phyloP scores from a whole-genome alignment of 345 rosid species.

The Eucalyptus sp. region DNA sequence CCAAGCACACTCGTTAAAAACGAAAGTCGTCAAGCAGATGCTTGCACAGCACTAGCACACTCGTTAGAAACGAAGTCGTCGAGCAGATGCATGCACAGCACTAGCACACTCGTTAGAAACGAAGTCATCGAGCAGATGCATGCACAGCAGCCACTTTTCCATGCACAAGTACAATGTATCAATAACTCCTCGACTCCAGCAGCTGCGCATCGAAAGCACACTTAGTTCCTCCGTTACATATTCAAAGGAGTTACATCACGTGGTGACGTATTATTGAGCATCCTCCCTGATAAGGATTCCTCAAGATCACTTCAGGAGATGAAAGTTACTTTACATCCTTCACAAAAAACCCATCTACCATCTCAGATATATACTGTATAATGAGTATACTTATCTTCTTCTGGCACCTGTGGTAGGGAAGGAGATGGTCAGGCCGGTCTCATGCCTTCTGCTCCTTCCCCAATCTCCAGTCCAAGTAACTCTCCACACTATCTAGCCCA shows the following conservation, averaged over 20 bases:
- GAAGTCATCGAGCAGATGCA: neutral
- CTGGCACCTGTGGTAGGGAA: neutral
- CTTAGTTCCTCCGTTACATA: neutral
- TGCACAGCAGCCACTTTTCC: neutral
- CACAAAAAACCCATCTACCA: neutral
- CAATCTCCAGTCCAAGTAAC: constrained; percentile 31
- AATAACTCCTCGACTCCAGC: neutral
- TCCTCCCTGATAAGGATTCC: neutral
- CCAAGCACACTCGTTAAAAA: neutral
- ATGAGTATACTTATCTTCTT: neutral
- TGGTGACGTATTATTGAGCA: neutral
- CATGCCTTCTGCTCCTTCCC: neutral
- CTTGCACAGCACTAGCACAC: neutral
- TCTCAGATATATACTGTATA: neutral
- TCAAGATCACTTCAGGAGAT: neutral
- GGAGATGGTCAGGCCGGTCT: neutral
- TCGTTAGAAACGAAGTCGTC: neutral
- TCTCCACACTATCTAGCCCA: constrained; percentile 58
- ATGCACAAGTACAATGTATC: neutral
- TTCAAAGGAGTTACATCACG: neutral
- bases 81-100: neutral
- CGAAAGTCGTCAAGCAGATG: too few species aligned
- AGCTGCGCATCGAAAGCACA: neutral
- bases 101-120: too few species aligned
- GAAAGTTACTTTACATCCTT: neutral